A percentile compares a stretch with the other conserved stretches of the same genome.
Evolutionary conservation across 2,329 filamentous ascomycete species (phyloP).

Genomic region (Nemania serpens): DNA sequence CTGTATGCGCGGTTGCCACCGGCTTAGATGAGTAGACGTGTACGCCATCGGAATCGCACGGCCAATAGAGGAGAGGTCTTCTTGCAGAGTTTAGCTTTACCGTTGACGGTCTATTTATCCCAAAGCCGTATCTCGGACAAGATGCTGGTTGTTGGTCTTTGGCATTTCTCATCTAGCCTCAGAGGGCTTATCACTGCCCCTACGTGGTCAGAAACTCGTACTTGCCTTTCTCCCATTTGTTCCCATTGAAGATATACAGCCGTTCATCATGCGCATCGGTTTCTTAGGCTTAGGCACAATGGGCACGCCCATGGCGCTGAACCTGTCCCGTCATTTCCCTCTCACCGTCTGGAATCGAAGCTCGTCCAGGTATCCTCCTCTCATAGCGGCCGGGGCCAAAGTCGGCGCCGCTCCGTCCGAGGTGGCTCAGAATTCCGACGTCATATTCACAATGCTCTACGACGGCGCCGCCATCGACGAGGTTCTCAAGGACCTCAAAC

Average conservation of each 20-base stretch:
- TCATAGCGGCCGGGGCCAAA: slow-evolving; percentile 31
- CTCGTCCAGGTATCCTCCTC: slow-evolving; percentile 33
- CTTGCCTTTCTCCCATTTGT: background rate
- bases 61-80: too few relatives aligned
- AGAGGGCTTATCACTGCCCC: too few relatives aligned
- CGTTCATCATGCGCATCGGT: slow-evolving; percentile 31
- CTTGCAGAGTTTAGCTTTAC: too few relatives aligned
- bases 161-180: too few relatives aligned
- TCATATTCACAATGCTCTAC: slow-evolving; percentile 43
- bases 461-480: slow-evolving; percentile 35
- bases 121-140: too few relatives aligned
- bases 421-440: slow-evolving; percentile 36
- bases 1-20: slow-evolving; percentile 8
- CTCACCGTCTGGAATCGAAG: slow-evolving; percentile 42
- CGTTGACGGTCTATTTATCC: too few relatives aligned
- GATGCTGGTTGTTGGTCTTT: too few relatives aligned
- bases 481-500: slow-evolving; percentile 34
- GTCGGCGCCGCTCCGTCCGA: slow-evolving; percentile 34
- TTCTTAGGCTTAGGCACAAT: slow-evolving; percentile 43
- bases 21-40: background rate
- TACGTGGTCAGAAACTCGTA: background rate
- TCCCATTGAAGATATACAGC: background rate
- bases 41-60: background rate
- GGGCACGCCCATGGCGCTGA: slow-evolving; percentile 43
- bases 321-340: slow-evolving; percentile 36